These are phyloP conservation scores for Penicillium lagena DNA, from an alignment of 495 filamentous ascomycete species.

Conservation along the genomic window DNA sequence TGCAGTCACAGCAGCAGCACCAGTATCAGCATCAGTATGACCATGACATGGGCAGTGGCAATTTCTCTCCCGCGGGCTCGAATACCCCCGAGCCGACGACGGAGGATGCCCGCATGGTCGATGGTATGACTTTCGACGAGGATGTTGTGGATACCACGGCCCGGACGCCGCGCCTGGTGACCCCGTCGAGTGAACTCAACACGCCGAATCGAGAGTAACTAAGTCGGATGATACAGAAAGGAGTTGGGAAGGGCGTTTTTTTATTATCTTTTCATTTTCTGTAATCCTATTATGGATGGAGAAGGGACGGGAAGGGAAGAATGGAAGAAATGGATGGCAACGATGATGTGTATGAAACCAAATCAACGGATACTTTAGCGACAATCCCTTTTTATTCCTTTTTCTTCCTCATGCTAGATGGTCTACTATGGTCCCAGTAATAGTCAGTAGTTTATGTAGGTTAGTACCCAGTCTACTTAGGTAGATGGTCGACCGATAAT, in stretches of 20 bases:
- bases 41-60: too few relatives aligned
- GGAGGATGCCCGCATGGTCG: slow-evolving; percentile 44
- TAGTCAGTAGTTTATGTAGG: too few relatives aligned
- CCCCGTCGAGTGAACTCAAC: slow-evolving; percentile 16
- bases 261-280: slow-evolving; percentile 1
- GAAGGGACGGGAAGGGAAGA: too few relatives aligned
- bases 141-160: slow-evolving; percentile 48
- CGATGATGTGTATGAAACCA: too few relatives aligned
- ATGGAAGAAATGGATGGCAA: too few relatives aligned
- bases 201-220: slow-evolving; percentile 11
- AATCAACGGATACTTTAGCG: too few relatives aligned
- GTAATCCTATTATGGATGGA: not conserved
- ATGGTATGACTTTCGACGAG: slow-evolving; percentile 51
- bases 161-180: slow-evolving; percentile 33
- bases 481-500: slow-evolving; percentile 3
- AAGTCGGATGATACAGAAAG: slow-evolving; percentile 3
- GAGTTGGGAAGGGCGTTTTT: slow-evolving; percentile 3
- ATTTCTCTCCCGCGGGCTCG: slow-evolving; percentile 27
- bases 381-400: too few relatives aligned
- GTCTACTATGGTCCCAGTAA: too few relatives aligned
- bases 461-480: too few relatives aligned
- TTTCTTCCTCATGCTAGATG: too few relatives aligned
- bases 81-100: slow-evolving; percentile 30
- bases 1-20: slow-evolving; percentile 21
- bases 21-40: too few relatives aligned